Conservation (phyloP, 805 yeast species). For the Saturnispora bothae region DNA sequence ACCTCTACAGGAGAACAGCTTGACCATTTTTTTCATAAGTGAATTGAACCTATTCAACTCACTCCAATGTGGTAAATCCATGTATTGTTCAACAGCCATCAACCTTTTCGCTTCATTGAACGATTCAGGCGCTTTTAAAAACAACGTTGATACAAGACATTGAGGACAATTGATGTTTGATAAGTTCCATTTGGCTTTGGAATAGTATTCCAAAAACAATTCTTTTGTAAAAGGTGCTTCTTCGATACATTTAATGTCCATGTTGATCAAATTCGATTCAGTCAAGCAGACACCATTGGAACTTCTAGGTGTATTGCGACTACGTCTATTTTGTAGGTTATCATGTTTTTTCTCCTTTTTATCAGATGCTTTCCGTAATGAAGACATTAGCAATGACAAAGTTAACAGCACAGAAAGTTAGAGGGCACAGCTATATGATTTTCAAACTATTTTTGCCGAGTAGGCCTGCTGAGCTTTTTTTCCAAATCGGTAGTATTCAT, state of each 20-base stretch:
- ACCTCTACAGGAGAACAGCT: slow-evolving; percentile 37
- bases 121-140: slow-evolving; percentile 52
- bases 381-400: background rate
- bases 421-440: background rate
- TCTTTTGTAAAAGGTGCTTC: slow-evolving; percentile 33
- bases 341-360: too few relatives aligned
- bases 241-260: background rate
- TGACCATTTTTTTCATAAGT: slow-evolving; percentile 30
- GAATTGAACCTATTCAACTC: slow-evolving; percentile 27
- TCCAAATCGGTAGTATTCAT: too few relatives aligned
- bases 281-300: too few relatives aligned
- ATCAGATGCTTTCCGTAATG: background rate
- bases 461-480: too few relatives aligned
- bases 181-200: slow-evolving; percentile 45
- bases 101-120: slow-evolving; percentile 23
- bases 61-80: slow-evolving; percentile 39
- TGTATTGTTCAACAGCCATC: slow-evolving; percentile 32
- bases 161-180: slow-evolving; percentile 47
- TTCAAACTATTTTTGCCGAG: too few relatives aligned
- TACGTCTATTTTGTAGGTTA: too few relatives aligned
- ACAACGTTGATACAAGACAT: slow-evolving; percentile 35
- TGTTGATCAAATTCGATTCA: background rate
- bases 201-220: slow-evolving; percentile 47
- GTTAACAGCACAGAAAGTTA: background rate
- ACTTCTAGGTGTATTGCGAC: too few relatives aligned